phyloP scores from a whole-genome alignment of 257 asterid species.

The Scutellaria baicalensis region DNA sequence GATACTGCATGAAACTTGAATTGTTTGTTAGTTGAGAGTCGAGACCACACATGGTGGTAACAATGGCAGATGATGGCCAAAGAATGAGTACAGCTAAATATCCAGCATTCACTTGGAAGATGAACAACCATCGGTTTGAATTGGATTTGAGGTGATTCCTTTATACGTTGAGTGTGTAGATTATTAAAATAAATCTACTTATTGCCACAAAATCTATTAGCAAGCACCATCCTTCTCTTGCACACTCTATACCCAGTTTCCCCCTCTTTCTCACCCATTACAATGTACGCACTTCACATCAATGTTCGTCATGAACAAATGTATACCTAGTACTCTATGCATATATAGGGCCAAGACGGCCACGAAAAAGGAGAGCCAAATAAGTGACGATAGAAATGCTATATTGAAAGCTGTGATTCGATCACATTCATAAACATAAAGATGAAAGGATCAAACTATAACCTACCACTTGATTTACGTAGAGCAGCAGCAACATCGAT shows the following conservation, averaged over 20 bases:
- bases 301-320: background rate
- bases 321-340: background rate
- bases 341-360: background rate
- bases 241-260: background rate
- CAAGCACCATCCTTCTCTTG: background rate
- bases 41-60: no score
- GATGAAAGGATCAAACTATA: constrained; percentile 1
- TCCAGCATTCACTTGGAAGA: no score
- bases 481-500: constrained; percentile 45
- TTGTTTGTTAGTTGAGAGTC: no score
- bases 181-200: no score
- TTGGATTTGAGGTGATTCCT: no score
- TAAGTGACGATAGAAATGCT: background rate
- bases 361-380: background rate
- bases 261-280: background rate
- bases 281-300: background rate
- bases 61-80: no score
- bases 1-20: no score
- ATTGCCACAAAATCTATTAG: no score
- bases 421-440: background rate
- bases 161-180: no score
- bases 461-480: constrained; percentile 55
- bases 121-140: no score
- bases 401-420: background rate
- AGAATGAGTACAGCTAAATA: no score